These are phyloP conservation scores for Nannizzia gypsea DNA, from an alignment of 2,329 filamentous ascomycete species.

Conservation along the genomic window DNA sequence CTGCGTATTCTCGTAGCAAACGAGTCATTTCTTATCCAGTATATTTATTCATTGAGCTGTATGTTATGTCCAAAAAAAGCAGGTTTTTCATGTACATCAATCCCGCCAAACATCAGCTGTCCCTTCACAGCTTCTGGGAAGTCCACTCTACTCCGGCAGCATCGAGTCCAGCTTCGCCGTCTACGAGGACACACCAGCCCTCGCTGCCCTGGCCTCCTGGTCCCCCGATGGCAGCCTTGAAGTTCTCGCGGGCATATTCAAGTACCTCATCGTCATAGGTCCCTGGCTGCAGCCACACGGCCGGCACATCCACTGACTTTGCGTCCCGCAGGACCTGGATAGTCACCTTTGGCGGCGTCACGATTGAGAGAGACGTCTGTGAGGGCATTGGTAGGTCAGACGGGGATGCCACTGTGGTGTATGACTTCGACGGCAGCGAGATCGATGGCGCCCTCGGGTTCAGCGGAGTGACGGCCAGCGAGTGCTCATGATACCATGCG, in stretches of 20 bases:
- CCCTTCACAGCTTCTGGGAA: constrained; percentile 29
- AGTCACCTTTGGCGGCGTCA: constrained; percentile 74
- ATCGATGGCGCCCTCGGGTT: constrained; percentile 62
- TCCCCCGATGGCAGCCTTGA: constrained; percentile 56
- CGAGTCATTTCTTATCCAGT: background rate
- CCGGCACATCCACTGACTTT: constrained; percentile 56
- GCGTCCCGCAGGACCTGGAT: constrained; percentile 65
- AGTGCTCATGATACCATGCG: constrained; percentile 71
- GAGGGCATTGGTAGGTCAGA: constrained; percentile 52
- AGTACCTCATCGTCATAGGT: constrained; percentile 69
- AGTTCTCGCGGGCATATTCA: constrained; percentile 55
- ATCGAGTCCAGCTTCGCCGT: constrained; percentile 52
- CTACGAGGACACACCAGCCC: constrained; percentile 80
- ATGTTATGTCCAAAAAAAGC: background rate
- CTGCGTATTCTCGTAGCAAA: background rate
- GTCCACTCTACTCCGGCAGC: constrained; percentile 47
- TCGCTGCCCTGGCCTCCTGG: constrained; percentile 54
- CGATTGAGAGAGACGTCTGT: constrained; percentile 68
- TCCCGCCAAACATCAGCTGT: background rate
- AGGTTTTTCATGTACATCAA: background rate
- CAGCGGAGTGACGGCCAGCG: constrained; percentile 66
- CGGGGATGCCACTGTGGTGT: constrained; percentile 55
- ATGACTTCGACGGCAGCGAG: constrained; percentile 45
- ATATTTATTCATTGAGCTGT: background rate
- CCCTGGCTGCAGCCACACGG: constrained; percentile 85